Base-by-base conservation (phyloP, 2,329 filamentous ascomycete genomes). In the Neonectria faginata region DNA sequence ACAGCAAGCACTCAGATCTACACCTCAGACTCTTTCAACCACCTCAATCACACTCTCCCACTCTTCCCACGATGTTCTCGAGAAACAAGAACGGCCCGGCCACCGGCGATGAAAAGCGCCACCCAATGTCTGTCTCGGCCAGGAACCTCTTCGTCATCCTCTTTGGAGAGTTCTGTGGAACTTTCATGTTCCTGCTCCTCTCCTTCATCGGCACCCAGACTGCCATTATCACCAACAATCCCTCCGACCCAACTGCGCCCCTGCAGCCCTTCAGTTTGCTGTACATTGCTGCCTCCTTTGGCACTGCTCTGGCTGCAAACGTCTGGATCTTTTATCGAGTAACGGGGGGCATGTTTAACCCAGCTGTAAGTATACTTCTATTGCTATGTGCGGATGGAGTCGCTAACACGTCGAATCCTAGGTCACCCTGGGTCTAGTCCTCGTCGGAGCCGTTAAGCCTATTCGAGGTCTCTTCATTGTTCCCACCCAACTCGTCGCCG, bases 251-350 rank as follows among this genome's bases (percentile, higher is more conserved):
- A 2, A 55, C 60, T 0, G 73, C 74, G 0, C 73, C 74, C 6
- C 73, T 81, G 1, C 60, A 76, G 12, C 75, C 79, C 0, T 73
- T 74, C 47, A 78, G 75, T 31, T 71, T 87, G 41, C 70, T 87
- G 22, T 86, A 84, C 70, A 83, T 87, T 64, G 81, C 84, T 33
- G 69, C 83, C 1, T 78, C 80, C 36, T 87, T 87, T 57, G 84
- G 84, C 12, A 75, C 84, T 9, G 81, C 84, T 3, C 73, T 88
- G 22, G 79, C 83, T 2, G 81, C 85, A 60, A 87, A 84, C 59
- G 85, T 86, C 9, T 88, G 85, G 85, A 80, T 85, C 25, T 88
- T 88, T 71, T 88, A 82, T 70, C 81, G 86, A 47, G 79, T 88
- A 22, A 85, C 81, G 3, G 83, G 83, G 39, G 83, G 83, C 52